Conservation (phyloP, 140 eudicot species). For the Erigeron philadelphicus region DNA sequence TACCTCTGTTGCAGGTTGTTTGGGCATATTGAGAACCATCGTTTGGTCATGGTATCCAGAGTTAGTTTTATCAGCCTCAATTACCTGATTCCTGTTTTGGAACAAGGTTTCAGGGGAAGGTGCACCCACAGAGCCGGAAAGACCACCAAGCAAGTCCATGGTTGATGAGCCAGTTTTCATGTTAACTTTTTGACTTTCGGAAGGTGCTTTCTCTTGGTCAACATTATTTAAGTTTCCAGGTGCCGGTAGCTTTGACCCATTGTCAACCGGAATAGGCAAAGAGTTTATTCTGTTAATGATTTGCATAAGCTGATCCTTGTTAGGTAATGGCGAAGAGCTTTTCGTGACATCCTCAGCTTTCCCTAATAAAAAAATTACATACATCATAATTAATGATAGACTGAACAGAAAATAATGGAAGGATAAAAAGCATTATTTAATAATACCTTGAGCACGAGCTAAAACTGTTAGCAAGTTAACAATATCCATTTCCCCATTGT, state of each 20-base stretch:
- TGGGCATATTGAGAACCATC: constrained; percentile 30
- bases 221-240: constrained; percentile 32
- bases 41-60: constrained; percentile 37
- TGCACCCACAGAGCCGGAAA: constrained; percentile 37
- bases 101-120: constrained; percentile 30
- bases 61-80: constrained; percentile 48
- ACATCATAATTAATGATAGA: background rate
- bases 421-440: background rate
- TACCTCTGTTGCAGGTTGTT: constrained; percentile 33
- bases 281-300: constrained; percentile 73
- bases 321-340: constrained; percentile 40
- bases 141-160: constrained; percentile 72
- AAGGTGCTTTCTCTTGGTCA: constrained; percentile 31
- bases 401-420: background rate
- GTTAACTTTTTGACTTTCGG: constrained; percentile 45
- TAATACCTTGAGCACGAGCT: constrained; percentile 71
- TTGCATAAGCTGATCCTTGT: constrained; percentile 71
- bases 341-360: constrained; percentile 40
- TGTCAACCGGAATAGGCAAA: constrained; percentile 52
- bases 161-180: constrained; percentile 48
- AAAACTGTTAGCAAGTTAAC: constrained; percentile 65
- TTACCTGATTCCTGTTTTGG: constrained; percentile 40
- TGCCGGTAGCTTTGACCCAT: constrained; percentile 38
- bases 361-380: constrained; percentile 36
- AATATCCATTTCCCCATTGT: constrained; percentile 51